Conservation (phyloP, 306 rosid species). For the Abrus pulchellus region DNA sequence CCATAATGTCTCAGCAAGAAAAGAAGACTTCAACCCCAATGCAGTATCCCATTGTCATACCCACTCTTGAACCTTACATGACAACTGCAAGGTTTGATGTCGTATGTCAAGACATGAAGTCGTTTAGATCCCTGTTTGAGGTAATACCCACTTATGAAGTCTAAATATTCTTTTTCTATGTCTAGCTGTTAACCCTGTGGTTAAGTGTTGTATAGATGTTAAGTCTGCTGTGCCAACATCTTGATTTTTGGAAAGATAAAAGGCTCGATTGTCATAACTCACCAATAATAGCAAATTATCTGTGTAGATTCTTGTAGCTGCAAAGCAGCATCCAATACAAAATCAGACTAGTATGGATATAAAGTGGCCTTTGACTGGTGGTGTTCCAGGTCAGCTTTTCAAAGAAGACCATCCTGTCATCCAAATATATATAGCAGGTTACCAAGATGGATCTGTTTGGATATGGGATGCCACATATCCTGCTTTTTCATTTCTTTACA, state of each 20-base stretch:
- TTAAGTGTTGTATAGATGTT: slow-evolving; percentile 7
- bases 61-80: slow-evolving; percentile 75
- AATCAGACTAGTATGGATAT: slow-evolving; percentile 49
- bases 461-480: slow-evolving; percentile 92
- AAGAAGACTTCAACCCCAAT: slow-evolving; percentile 53
- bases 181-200: slow-evolving; percentile 28
- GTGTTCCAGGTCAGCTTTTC: slow-evolving; percentile 66
- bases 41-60: slow-evolving; percentile 68
- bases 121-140: slow-evolving; percentile 65
- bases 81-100: slow-evolving; percentile 69
- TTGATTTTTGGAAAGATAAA: background rate
- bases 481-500: slow-evolving; percentile 59
- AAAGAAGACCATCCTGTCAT: slow-evolving; percentile 62
- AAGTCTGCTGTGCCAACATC: slow-evolving; percentile 20
- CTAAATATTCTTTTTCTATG: slow-evolving; percentile 21
- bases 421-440: slow-evolving; percentile 81
- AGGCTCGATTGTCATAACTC: slow-evolving; percentile 8
- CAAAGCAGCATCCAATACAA: slow-evolving; percentile 53
- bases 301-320: slow-evolving; percentile 63
- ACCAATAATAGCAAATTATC: slow-evolving; percentile 43
- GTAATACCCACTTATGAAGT: slow-evolving; percentile 55
- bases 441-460: slow-evolving; percentile 85
- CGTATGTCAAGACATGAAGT: slow-evolving; percentile 58
- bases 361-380: slow-evolving; percentile 88
- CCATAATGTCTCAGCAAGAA: slow-evolving; percentile 62